These are phyloP conservation scores for Discostella pseudostelligera DNA, from an alignment of 108 stramenopile genomes.

Conservation along the genomic window DNA sequence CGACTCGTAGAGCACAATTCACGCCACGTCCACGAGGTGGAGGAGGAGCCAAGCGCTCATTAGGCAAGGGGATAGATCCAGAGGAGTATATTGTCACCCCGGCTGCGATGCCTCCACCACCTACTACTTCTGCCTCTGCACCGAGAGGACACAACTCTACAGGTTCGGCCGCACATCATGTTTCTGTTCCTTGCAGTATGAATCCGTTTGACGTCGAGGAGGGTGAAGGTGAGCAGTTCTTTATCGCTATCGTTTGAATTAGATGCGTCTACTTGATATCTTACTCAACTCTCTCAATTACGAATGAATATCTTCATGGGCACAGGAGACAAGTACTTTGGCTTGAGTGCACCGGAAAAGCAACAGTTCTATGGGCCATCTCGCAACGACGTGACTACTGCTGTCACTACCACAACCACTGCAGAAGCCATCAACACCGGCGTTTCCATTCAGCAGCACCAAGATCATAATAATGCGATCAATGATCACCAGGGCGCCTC, in stretches of 20 bases:
- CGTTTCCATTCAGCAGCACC: not conserved
- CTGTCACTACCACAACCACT: not conserved
- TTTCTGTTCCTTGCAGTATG: not conserved
- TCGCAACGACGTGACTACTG: not conserved
- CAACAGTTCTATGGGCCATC: constrained; percentile 5
- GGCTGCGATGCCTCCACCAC: not conserved
- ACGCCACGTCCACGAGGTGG: constrained; percentile 2
- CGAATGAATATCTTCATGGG: too few species aligned
- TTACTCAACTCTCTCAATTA: too few species aligned
- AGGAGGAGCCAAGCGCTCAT: not conserved
- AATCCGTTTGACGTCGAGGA: constrained; percentile 8
- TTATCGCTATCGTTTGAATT: not conserved
- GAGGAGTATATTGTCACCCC: constrained; percentile 31
- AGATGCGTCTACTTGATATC: not conserved
- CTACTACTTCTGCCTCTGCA: not conserved
- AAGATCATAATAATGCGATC: constrained; percentile 4
- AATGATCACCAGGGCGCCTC: constrained; percentile 18
- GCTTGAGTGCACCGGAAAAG: not conserved
- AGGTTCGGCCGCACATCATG: not conserved
- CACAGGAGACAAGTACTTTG: constrained; percentile 1
- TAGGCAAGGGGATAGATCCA: constrained; percentile 28
- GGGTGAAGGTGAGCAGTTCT: not conserved
- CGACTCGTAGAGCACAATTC: not conserved
- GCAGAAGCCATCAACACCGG: constrained; percentile 3
- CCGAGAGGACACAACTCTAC: constrained; percentile 9